Evolutionary conservation across 768 basidiomycete species (phyloP), one percentile per base, ranked within the genome.

Genomic region (Rhodotorula taiwanensis): DNA sequence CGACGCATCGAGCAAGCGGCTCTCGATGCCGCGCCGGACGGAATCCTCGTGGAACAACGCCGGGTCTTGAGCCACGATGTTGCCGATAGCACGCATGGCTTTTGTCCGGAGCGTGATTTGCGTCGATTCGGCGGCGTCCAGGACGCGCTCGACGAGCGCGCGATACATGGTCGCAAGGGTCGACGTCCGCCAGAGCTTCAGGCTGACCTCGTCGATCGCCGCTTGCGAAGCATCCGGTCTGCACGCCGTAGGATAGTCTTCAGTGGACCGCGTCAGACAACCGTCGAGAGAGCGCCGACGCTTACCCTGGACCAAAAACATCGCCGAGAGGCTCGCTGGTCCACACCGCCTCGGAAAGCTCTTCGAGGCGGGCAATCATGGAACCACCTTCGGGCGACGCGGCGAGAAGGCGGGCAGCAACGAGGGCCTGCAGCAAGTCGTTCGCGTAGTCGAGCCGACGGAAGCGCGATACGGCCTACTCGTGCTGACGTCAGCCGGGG

Each of bases 61-160:
- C 0, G 92, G 84, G 75, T 98, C 95, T 64, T 87, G 87, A 1
- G 85, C 88, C 39, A 98, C 83, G 52, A 98, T 87, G 72, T 89
- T 84, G 6, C 91, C 88, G 7, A 98, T 79, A 0, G 89, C 92
- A 55, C 87, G 82, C 34, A 99, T 78, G 0, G 94, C 94, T 75
- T 98, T 98, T 1, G 92, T 93, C 36, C 95, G 84, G 80, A 94
- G 88, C 71, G 88, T 90, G 31, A 98, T 91, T 6, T 85, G 83
- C 7, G 88, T 82, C 0, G 88, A 87, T 71, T 94, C 89, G 64
- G 94, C 80, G 4, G 90, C 83, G 57, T 80, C 77, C 25, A 98
- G 74, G 34, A 95, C 84, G 41, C 86, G 84, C 25, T 83, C 84
- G 18, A 98, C 77, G 56, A 97, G 88, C 0, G 88, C 85, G 48